Evolutionary conservation across 257 asterid genomes (phyloP), one percentile per base, ranked within the genome.

Genomic region (Penstemon davidsonii): DNA sequence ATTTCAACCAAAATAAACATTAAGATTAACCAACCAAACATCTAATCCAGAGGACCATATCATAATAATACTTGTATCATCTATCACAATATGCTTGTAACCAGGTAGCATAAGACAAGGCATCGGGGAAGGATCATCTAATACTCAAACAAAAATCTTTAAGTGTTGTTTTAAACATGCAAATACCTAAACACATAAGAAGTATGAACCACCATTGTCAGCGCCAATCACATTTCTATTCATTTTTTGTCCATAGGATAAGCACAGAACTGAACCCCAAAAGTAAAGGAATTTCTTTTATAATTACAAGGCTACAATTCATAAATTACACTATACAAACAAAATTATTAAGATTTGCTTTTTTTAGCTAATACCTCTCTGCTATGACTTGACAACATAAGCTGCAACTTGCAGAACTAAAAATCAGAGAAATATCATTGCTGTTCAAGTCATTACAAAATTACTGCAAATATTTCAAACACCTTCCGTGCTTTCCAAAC

Each of bases 151-250:
- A 49, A 6, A 44, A 8, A 43, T 36, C 60, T 55, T 55, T 18
- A 40, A 41, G 55, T 12, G 7, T 19, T 36, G 19, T 11, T 36
- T 56, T 38, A 13, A 64, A 60, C 60, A 58, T 7, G 51, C 65
- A 71, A 62, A 49, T 51, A 50, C 41, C 74, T 19, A 41, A 70
- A 5, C 15, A 53, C 38, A 57, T 38, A 45, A 10, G 42, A 15
- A 36, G 62, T 45, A 18, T 39, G 49, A 59, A 39, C 4, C 3
- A 6, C 38, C 36, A 47, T 50, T 15, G 13, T 33, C 59, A 39
- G 33, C 1, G 50, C 19, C 13, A 11, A 42, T 72, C 72, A n/a
- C 61, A 46, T 52, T 63, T 68, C 44, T 15, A 58, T 46, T 44
- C 4, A 4, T 9, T 25, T 25, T 25, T 25, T 25, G 0, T 15